Evolutionary conservation across 2,329 filamentous ascomycete species (phyloP), one percentile per base, ranked within the genome.

Genomic region (Aaosphaeria pasadenensis): DNA sequence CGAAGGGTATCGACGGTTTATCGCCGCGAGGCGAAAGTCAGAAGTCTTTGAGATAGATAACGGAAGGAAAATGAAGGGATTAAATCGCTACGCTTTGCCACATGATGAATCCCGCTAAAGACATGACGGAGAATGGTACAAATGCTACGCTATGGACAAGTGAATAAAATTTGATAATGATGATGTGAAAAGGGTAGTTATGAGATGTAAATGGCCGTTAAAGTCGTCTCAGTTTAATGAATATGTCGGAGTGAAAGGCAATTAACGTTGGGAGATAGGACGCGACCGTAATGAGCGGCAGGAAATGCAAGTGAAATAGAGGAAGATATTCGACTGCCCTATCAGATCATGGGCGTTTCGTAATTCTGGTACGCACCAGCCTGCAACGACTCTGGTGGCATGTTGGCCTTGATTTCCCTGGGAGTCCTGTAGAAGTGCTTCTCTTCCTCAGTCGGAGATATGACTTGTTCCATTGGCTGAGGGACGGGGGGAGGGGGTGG

Each of bases 341-440:
- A 41, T 41, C 11, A 35, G 42, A 47, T 31, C 31, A 39, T n/a
- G 30, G 39, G 35, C 42, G 31, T 39, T 43, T 38, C 45, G 17
- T 17, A 39, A 30, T 28, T 9, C 9, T 13, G 7, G 39, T 67
- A 69, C 1, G 75, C 74, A 9, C 74, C 75, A 17, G 69, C 59
- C 54, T 77, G 74, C 7, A 77, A 48, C 7, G 66, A 69, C 13
- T 71, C 67, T 0, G 75, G 74, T 7, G 76, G 75, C 74, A 78
- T 76, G 41, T 78, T 78, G 39, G 75, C 76, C 24, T 74, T 61
- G 13, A 78, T 59, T 55, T 77, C 75, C 55, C 71, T 75, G 6
- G 74, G 74, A 42, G 76, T 64, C 36, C 70, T 60, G 49, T 71
- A 71, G n/a, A 58, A 59, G 6, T 33, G 30, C 55, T 11, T 57